phyloP scores from a whole-genome alignment of 2,329 filamentous ascomycete genomes.

The Clonostachys chloroleuca region DNA sequence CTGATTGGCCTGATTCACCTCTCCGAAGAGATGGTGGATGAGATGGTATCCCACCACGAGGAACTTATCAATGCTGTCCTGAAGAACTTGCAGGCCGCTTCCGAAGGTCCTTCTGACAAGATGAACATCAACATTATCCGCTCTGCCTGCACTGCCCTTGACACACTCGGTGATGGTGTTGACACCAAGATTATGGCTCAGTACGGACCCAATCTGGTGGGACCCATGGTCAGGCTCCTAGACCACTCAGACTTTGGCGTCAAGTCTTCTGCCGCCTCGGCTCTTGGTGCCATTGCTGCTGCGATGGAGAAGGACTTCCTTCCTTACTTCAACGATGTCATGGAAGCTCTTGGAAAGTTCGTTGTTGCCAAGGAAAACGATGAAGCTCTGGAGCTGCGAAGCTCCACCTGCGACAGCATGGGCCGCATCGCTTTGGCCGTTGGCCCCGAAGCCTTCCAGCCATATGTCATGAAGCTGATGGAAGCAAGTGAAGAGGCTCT shows the following conservation, averaged over 20 bases:
- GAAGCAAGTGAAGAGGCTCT: constrained; percentile 87
- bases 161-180: constrained; percentile 87
- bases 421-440: constrained; percentile 89
- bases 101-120: constrained; percentile 63
- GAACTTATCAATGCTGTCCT: constrained; percentile 79
- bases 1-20: constrained; percentile 84
- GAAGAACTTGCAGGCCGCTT: constrained; percentile 82
- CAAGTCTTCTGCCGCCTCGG: constrained; percentile 84
- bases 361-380: constrained; percentile 83
- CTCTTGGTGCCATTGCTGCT: constrained; percentile 84
- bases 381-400: constrained; percentile 84
- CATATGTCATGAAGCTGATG: constrained; percentile 88
- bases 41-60: constrained; percentile 81
- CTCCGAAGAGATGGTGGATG: constrained; percentile 89
- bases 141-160: constrained; percentile 83
- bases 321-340: constrained; percentile 88
- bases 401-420: constrained; percentile 87
- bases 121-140: constrained; percentile 83
- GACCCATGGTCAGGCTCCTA: constrained; percentile 79
- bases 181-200: constrained; percentile 70
- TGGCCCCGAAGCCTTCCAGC: constrained; percentile 80
- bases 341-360: constrained; percentile 82
- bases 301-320: constrained; percentile 79
- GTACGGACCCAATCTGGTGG: constrained; percentile 80
- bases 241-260: constrained; percentile 82